Evolutionary conservation across 768 basidiomycete species (phyloP), one percentile per base, ranked within the genome.

Genomic region (Clathrus columnatus): DNA sequence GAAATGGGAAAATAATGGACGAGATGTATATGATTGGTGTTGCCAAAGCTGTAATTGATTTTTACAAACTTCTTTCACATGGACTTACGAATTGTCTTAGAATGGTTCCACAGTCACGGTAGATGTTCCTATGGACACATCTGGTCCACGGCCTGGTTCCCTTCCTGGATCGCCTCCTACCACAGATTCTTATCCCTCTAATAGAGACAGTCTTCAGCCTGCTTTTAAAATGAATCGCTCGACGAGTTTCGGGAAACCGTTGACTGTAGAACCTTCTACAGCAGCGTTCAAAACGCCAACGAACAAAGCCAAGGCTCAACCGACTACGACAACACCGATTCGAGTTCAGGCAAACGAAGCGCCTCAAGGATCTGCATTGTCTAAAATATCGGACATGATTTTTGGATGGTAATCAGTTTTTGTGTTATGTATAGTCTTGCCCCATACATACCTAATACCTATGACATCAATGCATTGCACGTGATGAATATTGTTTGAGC

Each of bases 21-120:
- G 85, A 85, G 4, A 76, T 74, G 48, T 88, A 81, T 75, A 93
- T 93, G 90, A 72, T 93, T 30, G 91, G 91, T 11, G 82, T 81
- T 42, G 91, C 91, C 67, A 89, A 84, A 84, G 85, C 86, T 24
- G 90, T 91, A 65, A 87, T 80, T 18, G 23, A 28, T 20, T 3
- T 5, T 20, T 18, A n/a, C 1, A 26, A 17, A 11, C 10, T 3
- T 47, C 20, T 20, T 23, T n/a, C n/a, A n/a, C n/a, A n/a, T n/a
- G n/a, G n/a, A n/a, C n/a, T n/a, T n/a, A n/a, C n/a, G n/a, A 28
- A 23, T 2, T 47, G 6, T 28, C 16, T 7, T 36, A 36, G 36
- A 36, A 36, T 8, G 36, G 36, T 46, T 46, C 45, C n/a, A n/a
- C n/a, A 24, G 24, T 45, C 48, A 14, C 46, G 2, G 29, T 30